A percentile compares a stretch with the other conserved stretches of the same genome.
phyloP scores from a whole-genome alignment of 768 basidiomycete species.

The Cubamyces lactineus region DNA sequence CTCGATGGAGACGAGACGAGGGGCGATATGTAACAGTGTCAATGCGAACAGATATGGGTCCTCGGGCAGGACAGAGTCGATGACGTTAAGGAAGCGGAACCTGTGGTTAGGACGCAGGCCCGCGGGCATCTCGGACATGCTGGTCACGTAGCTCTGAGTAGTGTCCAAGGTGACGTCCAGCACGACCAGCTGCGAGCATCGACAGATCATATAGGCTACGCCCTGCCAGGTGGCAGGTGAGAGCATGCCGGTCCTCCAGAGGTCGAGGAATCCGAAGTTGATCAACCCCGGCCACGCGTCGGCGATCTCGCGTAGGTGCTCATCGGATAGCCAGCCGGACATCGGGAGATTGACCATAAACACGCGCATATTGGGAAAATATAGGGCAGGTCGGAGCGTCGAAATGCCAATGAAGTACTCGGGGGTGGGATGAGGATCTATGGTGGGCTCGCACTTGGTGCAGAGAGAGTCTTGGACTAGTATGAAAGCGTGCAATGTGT shows the following conservation, averaged over 20 bases:
- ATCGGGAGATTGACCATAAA: not conserved
- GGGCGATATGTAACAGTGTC: not conserved
- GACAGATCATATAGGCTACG: not conserved
- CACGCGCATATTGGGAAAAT: not conserved
- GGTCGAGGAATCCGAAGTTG: not conserved
- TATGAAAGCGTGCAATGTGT: not conserved
- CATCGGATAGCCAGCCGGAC: not conserved
- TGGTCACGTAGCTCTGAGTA: not conserved
- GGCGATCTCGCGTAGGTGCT: not conserved
- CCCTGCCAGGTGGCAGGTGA: not conserved
- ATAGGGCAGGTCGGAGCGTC: not conserved
- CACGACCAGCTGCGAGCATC: not conserved
- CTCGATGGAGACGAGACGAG: not conserved
- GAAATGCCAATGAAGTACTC: not conserved
- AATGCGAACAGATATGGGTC: not conserved
- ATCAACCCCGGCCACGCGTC: constrained; percentile 1
- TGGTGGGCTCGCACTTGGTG: not conserved
- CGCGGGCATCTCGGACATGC: not conserved
- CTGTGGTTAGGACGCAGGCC: not conserved
- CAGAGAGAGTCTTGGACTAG: not conserved
- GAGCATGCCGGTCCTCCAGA: not conserved
- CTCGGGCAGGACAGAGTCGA: not conserved
- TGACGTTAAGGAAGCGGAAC: not conserved
- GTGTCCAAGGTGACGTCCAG: not conserved
- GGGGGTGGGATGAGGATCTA: not conserved